Evolutionary conservation across 768 basidiomycete genomes (phyloP), one percentile per base, ranked within the genome.

Genomic region (Mycena vulgaris): DNA sequence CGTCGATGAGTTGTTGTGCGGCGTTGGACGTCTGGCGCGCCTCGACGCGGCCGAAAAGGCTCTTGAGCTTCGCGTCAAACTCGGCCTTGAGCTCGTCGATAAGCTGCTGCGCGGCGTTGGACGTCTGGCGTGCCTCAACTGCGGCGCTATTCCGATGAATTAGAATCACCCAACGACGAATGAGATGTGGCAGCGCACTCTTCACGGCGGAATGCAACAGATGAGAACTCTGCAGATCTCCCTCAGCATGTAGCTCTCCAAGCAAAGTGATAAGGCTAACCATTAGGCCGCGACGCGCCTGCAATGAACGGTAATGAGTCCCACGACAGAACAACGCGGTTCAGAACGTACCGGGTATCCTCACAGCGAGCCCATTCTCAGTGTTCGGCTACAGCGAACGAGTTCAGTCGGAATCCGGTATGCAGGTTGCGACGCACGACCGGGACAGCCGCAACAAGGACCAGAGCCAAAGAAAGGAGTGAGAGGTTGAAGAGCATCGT

Each of bases 401-500:
- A 33, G 11, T 35, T 53, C 30, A 52, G 52, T 53, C 21, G n/a
- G 16, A 27, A 14, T 33, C n/a, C 9, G 10, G 52, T 16, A 16
- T 8, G 21, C 5, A 4, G 33, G 21, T n/a, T 66, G 25, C 9
- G 55, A 58, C 27, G 64, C 47, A 27, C 28, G 13, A 66, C 31
- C 13, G 66, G 66, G n/a, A 57, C 66, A 4, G 66, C 66, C 6
- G 51, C 51, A 1, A 60, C 66, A 17, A 67, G 28, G 8, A 37
- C 31, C 28, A 61, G 49, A 11, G 66, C 57, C 49, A 67, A 23
- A 21, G 66, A 52, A 1, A 60, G 31, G 21, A 67, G 39, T 1
- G 58, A 31, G 51, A 67, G 28, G 59, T 67, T 60, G 66, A 67
- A 59, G 17, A 57, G 58, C 66, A 67, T 67, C 16, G 35, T 60